phyloP scores from a whole-genome alignment of 2,329 filamentous ascomycete genomes.

The Tolypocladium capitatum region DNA sequence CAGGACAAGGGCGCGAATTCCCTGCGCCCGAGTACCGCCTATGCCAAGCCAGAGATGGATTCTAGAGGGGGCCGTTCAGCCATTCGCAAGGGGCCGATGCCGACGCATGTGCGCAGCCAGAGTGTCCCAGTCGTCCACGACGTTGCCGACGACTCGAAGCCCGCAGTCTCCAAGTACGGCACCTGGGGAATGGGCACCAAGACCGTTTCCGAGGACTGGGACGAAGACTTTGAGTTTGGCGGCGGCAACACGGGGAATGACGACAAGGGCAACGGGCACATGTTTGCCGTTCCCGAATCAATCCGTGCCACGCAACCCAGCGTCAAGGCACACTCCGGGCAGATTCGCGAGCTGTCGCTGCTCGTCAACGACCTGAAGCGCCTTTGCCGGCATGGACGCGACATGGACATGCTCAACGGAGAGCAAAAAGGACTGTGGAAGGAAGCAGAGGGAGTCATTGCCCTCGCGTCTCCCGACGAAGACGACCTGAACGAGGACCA shows the following conservation, averaged over 20 bases:
- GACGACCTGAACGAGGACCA: slow-evolving; percentile 30
- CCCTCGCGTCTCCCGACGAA: slow-evolving; percentile 58
- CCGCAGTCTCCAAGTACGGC: slow-evolving; percentile 55
- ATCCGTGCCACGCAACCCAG: slow-evolving; percentile 74
- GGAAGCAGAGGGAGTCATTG: slow-evolving; percentile 78
- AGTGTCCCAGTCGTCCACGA: slow-evolving; percentile 66
- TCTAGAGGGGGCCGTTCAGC: slow-evolving; percentile 54
- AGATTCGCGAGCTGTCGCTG: slow-evolving; percentile 67
- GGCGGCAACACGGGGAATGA: slow-evolving; percentile 26
- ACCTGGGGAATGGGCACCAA: slow-evolving; percentile 75
- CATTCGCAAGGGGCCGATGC: slow-evolving; percentile 54
- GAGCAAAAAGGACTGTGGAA: slow-evolving; percentile 52
- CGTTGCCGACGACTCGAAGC: slow-evolving; percentile 38
- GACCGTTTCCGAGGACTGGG: slow-evolving; percentile 75
- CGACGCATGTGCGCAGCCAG: slow-evolving; percentile 63
- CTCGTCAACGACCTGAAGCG: slow-evolving; percentile 75
- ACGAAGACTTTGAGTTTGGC: slow-evolving; percentile 74
- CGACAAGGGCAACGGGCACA: slow-evolving; percentile 18
- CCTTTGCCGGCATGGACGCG: slow-evolving; percentile 54
- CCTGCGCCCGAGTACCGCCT: slow-evolving; percentile 60
- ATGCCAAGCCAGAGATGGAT: slow-evolving; percentile 62
- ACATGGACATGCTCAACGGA: slow-evolving; percentile 52
- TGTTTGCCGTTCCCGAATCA: slow-evolving; percentile 48
- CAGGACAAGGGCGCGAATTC: slow-evolving; percentile 42
- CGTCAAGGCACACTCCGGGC: slow-evolving; percentile 71